phyloP scores from a whole-genome alignment of 768 basidiomycete species.

The Lactarius sanguifluus region DNA sequence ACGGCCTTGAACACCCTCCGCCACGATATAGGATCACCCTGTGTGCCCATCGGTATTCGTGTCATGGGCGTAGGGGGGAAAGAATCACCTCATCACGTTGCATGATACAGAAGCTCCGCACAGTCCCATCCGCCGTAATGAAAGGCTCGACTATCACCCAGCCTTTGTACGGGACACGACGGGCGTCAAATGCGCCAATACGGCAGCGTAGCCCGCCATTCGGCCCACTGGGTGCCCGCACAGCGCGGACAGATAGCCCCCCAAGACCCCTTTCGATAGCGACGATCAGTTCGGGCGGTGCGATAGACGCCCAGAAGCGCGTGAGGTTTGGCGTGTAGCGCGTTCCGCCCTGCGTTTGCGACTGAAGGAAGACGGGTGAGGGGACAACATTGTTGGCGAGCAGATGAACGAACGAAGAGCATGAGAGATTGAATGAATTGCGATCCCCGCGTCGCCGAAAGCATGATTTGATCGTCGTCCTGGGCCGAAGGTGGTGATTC shows the following conservation, averaged over 20 bases:
- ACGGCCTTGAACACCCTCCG: constrained; percentile 69
- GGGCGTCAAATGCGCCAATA: constrained; percentile 66
- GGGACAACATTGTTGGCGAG: background rate
- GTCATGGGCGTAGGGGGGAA: background rate
- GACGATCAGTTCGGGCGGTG: constrained; percentile 51
- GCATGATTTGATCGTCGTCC: constrained; percentile 64
- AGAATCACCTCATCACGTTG: constrained; percentile 59
- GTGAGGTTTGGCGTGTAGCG: constrained; percentile 76
- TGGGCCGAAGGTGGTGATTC: constrained; percentile 39
- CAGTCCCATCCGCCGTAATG: constrained; percentile 40
- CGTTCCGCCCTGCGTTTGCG: constrained; percentile 75
- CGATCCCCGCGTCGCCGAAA: constrained; percentile 52
- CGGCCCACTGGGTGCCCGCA: constrained; percentile 17
- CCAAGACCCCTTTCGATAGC: constrained; percentile 57
- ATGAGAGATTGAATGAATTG: constrained; percentile 81
- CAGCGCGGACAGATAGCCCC: constrained; percentile 39
- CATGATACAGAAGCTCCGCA: constrained; percentile 71
- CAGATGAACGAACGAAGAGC: constrained; percentile 68
- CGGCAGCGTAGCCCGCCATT: constrained; percentile 39
- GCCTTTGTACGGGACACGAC: constrained; percentile 68
- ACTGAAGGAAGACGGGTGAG: constrained; percentile 44
- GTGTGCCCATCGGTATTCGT: background rate
- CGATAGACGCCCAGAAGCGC: constrained; percentile 70
- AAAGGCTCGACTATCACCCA: constrained; percentile 73
- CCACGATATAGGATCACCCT: constrained; percentile 83